Evolutionary conservation across 1,284 basidiomycete species (phyloP).

Genomic region (Trichosporon sp.): DNA sequence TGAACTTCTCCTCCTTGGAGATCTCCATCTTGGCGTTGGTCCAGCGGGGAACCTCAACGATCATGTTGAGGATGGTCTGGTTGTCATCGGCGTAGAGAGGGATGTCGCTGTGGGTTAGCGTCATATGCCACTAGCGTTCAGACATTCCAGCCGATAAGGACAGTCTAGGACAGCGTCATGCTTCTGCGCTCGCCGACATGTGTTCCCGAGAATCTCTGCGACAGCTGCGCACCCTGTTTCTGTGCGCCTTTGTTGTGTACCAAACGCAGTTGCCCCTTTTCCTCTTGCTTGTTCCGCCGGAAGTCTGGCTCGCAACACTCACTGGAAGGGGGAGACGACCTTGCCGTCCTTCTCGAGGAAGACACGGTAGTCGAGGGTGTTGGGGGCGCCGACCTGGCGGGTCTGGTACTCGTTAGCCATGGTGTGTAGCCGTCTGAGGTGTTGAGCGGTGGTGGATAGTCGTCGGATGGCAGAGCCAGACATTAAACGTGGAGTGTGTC

Average conservation of each 20-base stretch:
- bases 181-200: too few relatives aligned
- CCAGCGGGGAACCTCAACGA: slow-evolving; percentile 99
- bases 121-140: background rate
- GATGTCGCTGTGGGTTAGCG: slow-evolving; percentile 70
- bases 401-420: slow-evolving; percentile 34
- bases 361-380: slow-evolving; percentile 79
- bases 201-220: too few relatives aligned
- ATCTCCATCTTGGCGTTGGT: slow-evolving; percentile 99
- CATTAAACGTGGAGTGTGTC: slow-evolving; percentile 17
- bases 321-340: slow-evolving; percentile 87
- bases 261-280: too few relatives aligned
- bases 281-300: background rate
- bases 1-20: slow-evolving; percentile 94
- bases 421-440: slow-evolving; percentile 30
- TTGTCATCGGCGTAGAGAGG: slow-evolving; percentile 92
- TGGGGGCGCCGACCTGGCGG: slow-evolving; percentile 34
- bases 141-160: background rate
- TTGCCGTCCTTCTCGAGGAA: slow-evolving; percentile 86
- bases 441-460: slow-evolving; percentile 33
- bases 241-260: background rate
- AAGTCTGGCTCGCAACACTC: slow-evolving; percentile 28
- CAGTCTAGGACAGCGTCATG: too few relatives aligned
- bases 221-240: too few relatives aligned
- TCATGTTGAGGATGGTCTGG: slow-evolving; percentile 92
- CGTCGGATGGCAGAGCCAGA: slow-evolving; percentile 22